Percentiles rank a stretch among this genome's conserved stretches.
Conservation (phyloP, 192 early-diverging fungal genomes). For the Coemansia sp. region DNA sequence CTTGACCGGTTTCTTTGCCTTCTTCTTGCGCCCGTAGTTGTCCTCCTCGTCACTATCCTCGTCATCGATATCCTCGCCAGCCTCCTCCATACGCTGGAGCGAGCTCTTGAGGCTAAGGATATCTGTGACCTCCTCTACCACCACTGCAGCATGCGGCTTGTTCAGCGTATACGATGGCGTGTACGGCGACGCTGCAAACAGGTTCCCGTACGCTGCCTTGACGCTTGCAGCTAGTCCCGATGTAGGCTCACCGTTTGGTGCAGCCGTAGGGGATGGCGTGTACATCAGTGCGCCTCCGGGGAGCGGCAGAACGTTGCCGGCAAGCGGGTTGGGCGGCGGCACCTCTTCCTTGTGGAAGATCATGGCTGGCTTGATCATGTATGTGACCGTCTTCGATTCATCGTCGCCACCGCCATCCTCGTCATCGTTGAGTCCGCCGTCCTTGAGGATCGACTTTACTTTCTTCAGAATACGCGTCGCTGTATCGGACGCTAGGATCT, state of each 20-base stretch:
- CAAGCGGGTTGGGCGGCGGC: slow-evolving; percentile 46
- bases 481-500: slow-evolving; percentile 47
- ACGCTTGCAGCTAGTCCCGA: slow-evolving; percentile 42
- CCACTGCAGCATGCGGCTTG: slow-evolving; percentile 48
- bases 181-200: slow-evolving; percentile 48
- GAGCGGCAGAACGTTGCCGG: slow-evolving; percentile 44
- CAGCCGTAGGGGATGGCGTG: slow-evolving; percentile 43
- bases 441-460: slow-evolving; percentile 51
- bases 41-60: slow-evolving; percentile 34
- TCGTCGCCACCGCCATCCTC: slow-evolving; percentile 40
- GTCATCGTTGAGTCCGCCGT: slow-evolving; percentile 45
- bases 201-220: slow-evolving; percentile 48
- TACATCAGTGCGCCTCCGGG: slow-evolving; percentile 50
- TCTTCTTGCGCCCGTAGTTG: slow-evolving; percentile 38
- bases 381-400: slow-evolving; percentile 36
- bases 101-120: slow-evolving; percentile 47
- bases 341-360: slow-evolving; percentile 54
- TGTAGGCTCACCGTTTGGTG: slow-evolving; percentile 24
- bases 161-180: slow-evolving; percentile 51
- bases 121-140: slow-evolving; percentile 49
- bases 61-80: slow-evolving; percentile 35
- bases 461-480: slow-evolving; percentile 48
- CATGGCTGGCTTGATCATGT: slow-evolving; percentile 48
- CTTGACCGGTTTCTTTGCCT: slow-evolving; percentile 30
- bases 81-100: slow-evolving; percentile 38